Conservation (phyloP, 805 yeast species). For the Starmerella bombi region DNA sequence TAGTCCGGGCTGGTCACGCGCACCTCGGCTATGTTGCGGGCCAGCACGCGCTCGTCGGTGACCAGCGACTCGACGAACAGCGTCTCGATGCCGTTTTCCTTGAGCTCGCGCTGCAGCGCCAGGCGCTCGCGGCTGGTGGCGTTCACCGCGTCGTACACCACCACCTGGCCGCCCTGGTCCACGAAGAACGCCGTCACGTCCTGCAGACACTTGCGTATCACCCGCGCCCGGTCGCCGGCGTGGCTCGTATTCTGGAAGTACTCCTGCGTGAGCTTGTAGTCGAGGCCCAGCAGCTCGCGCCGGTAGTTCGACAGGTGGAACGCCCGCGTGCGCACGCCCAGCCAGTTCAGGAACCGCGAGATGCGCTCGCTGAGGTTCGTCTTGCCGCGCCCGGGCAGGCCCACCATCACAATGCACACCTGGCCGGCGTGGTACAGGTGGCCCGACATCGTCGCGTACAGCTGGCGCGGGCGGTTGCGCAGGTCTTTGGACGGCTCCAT, state of each 20-base stretch:
- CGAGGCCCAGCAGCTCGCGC: slow-evolving; percentile 35
- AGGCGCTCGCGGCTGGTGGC: slow-evolving; percentile 58
- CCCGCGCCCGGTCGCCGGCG: slow-evolving; percentile 38
- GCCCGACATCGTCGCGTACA: slow-evolving; percentile 75
- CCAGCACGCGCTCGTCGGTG: slow-evolving; percentile 55
- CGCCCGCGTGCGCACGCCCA: slow-evolving; percentile 84
- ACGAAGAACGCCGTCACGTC: slow-evolving; percentile 58
- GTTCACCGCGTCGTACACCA: slow-evolving; percentile 90
- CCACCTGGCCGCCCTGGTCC: slow-evolving; percentile 74
- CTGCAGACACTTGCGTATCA: slow-evolving; percentile 48
- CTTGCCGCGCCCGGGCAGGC: slow-evolving; percentile 92
- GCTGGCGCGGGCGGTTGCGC: slow-evolving; percentile 66
- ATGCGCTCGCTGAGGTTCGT: slow-evolving; percentile 84
- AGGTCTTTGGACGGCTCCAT: no score
- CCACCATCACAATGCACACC: slow-evolving; percentile 74
- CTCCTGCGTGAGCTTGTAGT: slow-evolving; percentile 49
- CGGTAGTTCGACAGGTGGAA: slow-evolving; percentile 90
- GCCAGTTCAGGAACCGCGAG: slow-evolving; percentile 87
- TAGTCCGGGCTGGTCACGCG: slow-evolving; percentile 74
- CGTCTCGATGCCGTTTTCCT: slow-evolving; percentile 51
- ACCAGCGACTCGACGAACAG: slow-evolving; percentile 80
- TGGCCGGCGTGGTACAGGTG: slow-evolving; percentile 91
- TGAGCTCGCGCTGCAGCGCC: slow-evolving; percentile 38
- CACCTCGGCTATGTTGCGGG: slow-evolving; percentile 72
- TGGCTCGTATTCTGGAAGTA: slow-evolving; percentile 36